phyloP scores from a whole-genome alignment of 306 rosid genomes.

The Nissolia schottii region DNA sequence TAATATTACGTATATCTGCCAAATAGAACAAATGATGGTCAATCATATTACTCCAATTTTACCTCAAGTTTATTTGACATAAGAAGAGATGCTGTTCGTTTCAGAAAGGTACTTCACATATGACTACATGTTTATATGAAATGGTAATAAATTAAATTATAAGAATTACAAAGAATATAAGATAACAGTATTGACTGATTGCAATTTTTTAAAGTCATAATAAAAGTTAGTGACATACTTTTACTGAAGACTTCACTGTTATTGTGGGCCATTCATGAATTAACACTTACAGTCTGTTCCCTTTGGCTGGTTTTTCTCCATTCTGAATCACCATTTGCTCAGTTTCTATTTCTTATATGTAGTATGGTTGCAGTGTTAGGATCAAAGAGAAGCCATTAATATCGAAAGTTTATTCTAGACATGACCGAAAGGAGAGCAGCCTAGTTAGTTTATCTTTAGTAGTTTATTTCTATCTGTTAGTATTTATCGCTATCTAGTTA shows the following conservation, averaged over 20 bases:
- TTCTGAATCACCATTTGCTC: neutral
- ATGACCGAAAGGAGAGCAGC: no score
- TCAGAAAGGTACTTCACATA: neutral
- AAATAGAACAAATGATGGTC: neutral
- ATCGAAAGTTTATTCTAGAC: no score
- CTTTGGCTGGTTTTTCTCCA: neutral
- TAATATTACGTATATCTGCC: neutral
- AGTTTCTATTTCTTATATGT: constrained; percentile 16
- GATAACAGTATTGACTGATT: neutral
- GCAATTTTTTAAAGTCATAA: neutral
- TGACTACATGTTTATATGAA: neutral
- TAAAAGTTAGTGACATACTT: neutral
- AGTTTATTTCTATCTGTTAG: no score
- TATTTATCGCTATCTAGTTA: no score
- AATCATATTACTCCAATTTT: neutral
- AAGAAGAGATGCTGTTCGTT: neutral
- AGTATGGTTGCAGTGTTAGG: constrained; percentile 35
- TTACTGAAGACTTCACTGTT: neutral
- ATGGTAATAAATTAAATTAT: neutral
- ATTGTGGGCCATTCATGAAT: neutral
- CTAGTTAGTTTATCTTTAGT: no score
- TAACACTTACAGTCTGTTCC: neutral
- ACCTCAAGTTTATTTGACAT: neutral
- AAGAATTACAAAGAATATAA: neutral
- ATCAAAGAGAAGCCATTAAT: no score